Base-by-base conservation (phyloP, 2,329 filamentous ascomycete genomes). In the Pezicula rhizophila region DNA sequence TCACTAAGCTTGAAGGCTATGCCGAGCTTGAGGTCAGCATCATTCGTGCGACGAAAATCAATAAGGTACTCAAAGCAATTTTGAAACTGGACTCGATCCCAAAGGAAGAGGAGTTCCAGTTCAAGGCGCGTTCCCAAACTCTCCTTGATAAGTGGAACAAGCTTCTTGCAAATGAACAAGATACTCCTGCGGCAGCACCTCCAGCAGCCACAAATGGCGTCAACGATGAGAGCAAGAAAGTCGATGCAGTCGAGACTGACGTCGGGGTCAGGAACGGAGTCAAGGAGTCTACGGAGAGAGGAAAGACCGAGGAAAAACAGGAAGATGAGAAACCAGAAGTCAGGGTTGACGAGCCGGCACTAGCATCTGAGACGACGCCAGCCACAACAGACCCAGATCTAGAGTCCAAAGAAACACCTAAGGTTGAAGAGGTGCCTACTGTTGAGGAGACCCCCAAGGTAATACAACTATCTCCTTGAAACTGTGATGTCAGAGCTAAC, bases 21-120 rank as follows among this genome's bases (percentile, higher is more conserved):
- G 72, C 80, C 1, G 87, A 95, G 56, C 79, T 97, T 4, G 92
- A 97, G 65, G 89, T 87, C 26, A 82, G 83, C 57, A 93, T 96
- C 60, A 96, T 97, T 61, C 83, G 88, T 55, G 76, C 74, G 12
- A 99, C 93, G 53, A 99, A 97, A 77, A 96, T 99, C 69, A 92
- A 97, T 80, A 99, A 99, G 73, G 92, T 99, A 10, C 78, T 99
- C 49, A 96, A 95, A 73, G 90, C 86, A 4, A 93, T 99, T 57
- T 74, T 96, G 61, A 96, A 96, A 73, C 76, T 99, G 8, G 39
- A 39, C 31, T 77, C 77, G 3, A 95, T 99, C 58, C 91, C 91
- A 5, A 85, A 84, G 52, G 93, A 99, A 56, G 87, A 91, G 33
- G 87, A 95, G 57, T 95, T 85, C 68, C 73, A 87, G 48, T 96